Percentiles rank a stretch among this genome's conserved stretches.
phyloP scores from a whole-genome alignment of 352 stramenopile species.

The Phytophthora fragariae region DNA sequence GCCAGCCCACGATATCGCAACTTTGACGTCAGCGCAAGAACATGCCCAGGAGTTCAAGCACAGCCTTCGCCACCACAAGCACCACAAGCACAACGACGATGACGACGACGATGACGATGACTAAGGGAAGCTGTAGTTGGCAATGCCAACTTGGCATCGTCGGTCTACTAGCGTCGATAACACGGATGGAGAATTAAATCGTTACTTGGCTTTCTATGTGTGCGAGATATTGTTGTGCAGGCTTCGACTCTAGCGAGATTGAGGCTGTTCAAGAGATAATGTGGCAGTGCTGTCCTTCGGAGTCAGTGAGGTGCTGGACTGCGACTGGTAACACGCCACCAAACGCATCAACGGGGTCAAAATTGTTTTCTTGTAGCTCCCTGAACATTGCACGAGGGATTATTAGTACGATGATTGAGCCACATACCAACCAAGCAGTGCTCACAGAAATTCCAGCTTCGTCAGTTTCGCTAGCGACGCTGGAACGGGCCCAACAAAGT shows the following conservation, averaged over 20 bases:
- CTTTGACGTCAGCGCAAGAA: not conserved
- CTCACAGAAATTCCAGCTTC: constrained; percentile 68
- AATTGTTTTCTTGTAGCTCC: constrained; percentile 65
- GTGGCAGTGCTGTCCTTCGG: constrained; percentile 43
- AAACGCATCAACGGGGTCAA: constrained; percentile 41
- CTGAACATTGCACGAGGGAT: constrained; percentile 23
- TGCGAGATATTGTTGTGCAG: no score
- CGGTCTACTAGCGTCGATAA: no score
- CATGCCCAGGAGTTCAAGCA: not conserved
- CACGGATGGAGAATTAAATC: no score
- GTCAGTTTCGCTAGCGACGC: constrained; percentile 48
- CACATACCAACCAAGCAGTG: not conserved
- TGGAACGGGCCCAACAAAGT: constrained; percentile 55
- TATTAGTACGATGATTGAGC: not conserved
- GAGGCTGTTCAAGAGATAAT: constrained; percentile 26
- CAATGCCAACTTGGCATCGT: no score
- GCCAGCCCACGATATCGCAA: no score
- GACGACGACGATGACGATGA: not conserved
- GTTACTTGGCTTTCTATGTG: no score
- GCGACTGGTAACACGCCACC: constrained; percentile 45
- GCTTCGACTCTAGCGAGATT: not conserved
- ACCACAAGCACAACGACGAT: constrained; percentile 7
- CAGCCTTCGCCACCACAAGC: constrained; percentile 10
- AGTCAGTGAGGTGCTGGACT: constrained; percentile 57
- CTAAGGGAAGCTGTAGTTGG: no score